Conservation (phyloP, 345 rosid genomes). For the Salix udensis region DNA sequence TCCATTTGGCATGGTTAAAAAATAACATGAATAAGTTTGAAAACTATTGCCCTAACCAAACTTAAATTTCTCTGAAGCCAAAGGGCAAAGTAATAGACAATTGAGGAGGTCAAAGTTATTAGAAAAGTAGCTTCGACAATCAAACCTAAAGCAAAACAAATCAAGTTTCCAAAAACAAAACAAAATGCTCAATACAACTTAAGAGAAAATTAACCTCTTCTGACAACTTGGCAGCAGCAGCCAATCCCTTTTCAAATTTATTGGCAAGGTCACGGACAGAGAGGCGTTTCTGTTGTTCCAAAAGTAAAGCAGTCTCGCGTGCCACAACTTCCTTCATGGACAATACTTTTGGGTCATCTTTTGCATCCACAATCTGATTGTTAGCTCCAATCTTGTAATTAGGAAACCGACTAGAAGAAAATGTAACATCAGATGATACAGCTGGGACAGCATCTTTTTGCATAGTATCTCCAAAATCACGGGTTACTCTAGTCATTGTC, state of each 20-base stretch:
- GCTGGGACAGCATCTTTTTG: conserved; percentile 59
- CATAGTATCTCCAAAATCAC: conserved; percentile 61
- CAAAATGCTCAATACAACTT: not conserved
- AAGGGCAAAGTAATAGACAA: not conserved
- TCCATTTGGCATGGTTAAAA: not conserved
- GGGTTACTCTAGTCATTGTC: conserved; percentile 67
- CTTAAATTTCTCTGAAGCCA: not conserved
- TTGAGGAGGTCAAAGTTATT: not conserved
- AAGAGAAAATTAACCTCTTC: conserved; percentile 60
- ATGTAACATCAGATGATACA: conserved; percentile 80
- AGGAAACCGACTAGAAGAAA: conserved; percentile 82
- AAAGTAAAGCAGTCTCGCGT: conserved; percentile 72
- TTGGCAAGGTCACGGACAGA: conserved; percentile 94
- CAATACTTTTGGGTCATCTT: conserved; percentile 68
- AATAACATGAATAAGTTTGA: not conserved
- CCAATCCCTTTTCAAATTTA: conserved; percentile 91
- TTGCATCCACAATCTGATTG: conserved; percentile 66
- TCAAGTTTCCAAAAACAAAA: not conserved
- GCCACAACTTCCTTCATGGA: conserved; percentile 94
- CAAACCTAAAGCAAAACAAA: not conserved
- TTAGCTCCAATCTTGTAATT: conserved; percentile 72
- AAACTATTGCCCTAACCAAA: not conserved
- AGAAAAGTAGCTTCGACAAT: not conserved
- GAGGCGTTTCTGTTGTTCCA: conserved; percentile 92
- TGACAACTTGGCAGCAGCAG: conserved; percentile 92